phyloP scores from a whole-genome alignment of 2,329 filamentous ascomycete species.

The Pseudogymnoascus sp. region DNA sequence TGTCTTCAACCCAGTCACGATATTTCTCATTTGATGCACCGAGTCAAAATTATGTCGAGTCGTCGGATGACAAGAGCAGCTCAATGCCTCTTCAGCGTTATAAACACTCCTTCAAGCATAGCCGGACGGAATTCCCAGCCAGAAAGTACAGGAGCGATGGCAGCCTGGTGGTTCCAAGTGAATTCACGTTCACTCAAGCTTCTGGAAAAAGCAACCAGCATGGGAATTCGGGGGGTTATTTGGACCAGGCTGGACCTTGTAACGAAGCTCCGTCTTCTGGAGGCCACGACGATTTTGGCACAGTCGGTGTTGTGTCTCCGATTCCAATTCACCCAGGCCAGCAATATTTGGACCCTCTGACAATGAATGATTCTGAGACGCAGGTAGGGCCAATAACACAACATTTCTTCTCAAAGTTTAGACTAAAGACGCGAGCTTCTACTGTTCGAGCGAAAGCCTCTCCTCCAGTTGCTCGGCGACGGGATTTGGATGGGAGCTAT shows the following conservation, averaged over 20 bases:
- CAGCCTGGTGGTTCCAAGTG: background rate
- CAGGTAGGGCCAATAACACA: slow-evolving; percentile 5
- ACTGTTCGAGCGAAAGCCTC: slow-evolving; percentile 17
- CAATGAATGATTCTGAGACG: background rate
- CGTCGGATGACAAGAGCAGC: background rate
- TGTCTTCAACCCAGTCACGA: background rate
- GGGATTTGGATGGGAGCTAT: slow-evolving; percentile 24
- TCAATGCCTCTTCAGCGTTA: background rate
- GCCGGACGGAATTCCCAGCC: background rate
- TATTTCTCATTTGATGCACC: background rate
- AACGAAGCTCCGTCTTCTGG: background rate
- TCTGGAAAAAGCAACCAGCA: background rate
- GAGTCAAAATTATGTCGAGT: background rate
- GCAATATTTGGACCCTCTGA: background rate
- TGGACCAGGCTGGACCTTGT: background rate
- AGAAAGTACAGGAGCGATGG: background rate
- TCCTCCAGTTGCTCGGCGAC: slow-evolving; percentile 19
- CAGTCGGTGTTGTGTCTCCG: background rate
- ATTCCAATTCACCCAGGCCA: background rate
- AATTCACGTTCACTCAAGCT: background rate
- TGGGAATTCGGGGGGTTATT: background rate
- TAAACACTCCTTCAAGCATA: background rate
- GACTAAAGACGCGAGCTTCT: slow-evolving; percentile 23
- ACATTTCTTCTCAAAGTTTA: slow-evolving; percentile 23
- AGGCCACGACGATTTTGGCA: background rate